These are phyloP conservation scores for Peniophora sp. DNA, from an alignment of 1,284 basidiomycete genomes.

Conservation along the genomic window DNA sequence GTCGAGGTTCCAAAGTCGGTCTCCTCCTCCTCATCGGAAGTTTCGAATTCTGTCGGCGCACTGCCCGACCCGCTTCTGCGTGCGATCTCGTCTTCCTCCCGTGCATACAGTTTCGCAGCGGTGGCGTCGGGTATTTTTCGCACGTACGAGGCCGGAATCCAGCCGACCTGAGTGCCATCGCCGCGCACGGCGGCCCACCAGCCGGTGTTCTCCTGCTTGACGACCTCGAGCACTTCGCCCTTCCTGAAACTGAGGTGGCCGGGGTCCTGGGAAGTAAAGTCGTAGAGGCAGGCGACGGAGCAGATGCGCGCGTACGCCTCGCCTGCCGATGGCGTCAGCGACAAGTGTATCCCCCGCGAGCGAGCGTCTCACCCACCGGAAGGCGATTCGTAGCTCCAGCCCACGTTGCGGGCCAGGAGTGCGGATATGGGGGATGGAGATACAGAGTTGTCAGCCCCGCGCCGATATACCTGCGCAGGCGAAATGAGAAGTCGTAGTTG, in stretches of 20 bases:
- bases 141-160: conserved; percentile 44
- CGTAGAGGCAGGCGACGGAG: conserved; percentile 56
- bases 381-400: conserved; percentile 12
- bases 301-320: conserved; percentile 21
- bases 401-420: conserved; percentile 4
- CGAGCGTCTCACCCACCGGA: neutral
- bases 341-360: no score
- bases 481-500: conserved; percentile 7
- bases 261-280: conserved; percentile 54
- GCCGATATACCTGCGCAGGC: neutral
- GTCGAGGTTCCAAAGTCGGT: neutral
- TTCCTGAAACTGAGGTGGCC: conserved; percentile 55
- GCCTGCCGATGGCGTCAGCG: conserved; percentile 3
- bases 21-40: neutral
- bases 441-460: neutral
- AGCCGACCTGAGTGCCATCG: conserved; percentile 47
- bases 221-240: conserved; percentile 58
- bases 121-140: conserved; percentile 17
- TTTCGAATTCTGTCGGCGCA: conserved; percentile 5
- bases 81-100: conserved; percentile 31
- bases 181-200: conserved; percentile 74
- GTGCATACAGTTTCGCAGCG: conserved; percentile 26
- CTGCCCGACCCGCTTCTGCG: conserved; percentile 2
- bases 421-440: conserved; percentile 3
- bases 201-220: conserved; percentile 61